Evolutionary conservation across 257 asterid species (phyloP).

Genomic region (Solanum paucissectum): DNA sequence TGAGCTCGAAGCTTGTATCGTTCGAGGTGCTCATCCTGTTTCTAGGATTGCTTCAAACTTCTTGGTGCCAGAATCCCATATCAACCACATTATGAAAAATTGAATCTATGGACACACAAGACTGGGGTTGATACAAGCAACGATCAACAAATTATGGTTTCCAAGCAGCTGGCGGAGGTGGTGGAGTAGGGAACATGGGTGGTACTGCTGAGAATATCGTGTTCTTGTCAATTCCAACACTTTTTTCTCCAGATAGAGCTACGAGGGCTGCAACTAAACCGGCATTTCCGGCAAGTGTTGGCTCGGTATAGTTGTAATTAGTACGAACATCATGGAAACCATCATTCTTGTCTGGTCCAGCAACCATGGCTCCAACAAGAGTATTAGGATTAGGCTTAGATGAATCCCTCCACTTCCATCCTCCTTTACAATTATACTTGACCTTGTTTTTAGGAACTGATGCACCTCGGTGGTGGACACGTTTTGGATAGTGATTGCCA

Average conservation of each 20-base stretch:
- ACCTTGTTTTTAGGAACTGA: constrained; percentile 79
- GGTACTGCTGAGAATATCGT: constrained; percentile 92
- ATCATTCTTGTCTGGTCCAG: constrained; percentile 88
- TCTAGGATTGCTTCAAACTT: constrained; percentile 1
- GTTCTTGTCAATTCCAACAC: constrained; percentile 61
- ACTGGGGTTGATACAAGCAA: not conserved
- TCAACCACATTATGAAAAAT: constrained; percentile 12
- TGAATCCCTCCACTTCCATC: constrained; percentile 89
- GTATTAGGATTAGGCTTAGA: constrained; percentile 61
- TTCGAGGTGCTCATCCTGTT: not conserved
- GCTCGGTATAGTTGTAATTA: constrained; percentile 87
- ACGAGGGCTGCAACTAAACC: constrained; percentile 88
- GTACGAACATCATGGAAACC: constrained; percentile 74
- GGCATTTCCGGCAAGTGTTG: constrained; percentile 89
- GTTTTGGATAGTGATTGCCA: constrained; percentile 75
- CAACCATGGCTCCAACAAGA: constrained; percentile 93
- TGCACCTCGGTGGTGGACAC: constrained; percentile 91
- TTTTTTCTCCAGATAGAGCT: constrained; percentile 66
- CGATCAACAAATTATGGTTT: constrained; percentile 27
- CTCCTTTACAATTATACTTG: constrained; percentile 80
- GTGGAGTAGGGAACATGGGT: constrained; percentile 89
- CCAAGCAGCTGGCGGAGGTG: constrained; percentile 99
- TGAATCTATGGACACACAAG: not conserved
- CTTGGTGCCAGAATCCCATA: not conserved
- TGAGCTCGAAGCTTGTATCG: not conserved